Evolutionary conservation across 768 basidiomycete genomes (phyloP).

Genomic region (Termitomyces sp.): DNA sequence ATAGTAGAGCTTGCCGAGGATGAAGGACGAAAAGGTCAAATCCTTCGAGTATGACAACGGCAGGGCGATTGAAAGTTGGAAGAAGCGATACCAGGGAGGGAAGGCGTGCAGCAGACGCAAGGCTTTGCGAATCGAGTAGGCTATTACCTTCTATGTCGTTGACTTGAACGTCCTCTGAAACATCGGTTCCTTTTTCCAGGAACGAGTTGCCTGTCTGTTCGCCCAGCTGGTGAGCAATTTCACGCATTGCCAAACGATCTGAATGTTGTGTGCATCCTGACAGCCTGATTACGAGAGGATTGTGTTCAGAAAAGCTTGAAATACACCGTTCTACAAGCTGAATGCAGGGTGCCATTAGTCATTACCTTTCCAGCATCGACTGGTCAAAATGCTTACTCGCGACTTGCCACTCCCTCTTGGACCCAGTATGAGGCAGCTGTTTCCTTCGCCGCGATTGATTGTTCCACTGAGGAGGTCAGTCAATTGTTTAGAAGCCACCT

Average conservation of each 20-base stretch:
- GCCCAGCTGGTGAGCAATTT: constrained; percentile 82
- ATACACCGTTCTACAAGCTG: constrained; percentile 64
- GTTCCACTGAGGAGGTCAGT: constrained; percentile 67
- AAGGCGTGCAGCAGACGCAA: constrained; percentile 49
- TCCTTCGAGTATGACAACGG: constrained; percentile 80
- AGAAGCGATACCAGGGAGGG: constrained; percentile 72
- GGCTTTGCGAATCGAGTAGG: constrained; percentile 41
- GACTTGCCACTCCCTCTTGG: constrained; percentile 87
- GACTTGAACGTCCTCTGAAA: constrained; percentile 22
- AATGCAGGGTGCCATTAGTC: constrained; percentile 2
- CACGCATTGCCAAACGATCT: constrained; percentile 87
- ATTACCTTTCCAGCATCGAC: neutral
- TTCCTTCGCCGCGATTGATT: constrained; percentile 79
- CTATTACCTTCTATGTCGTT: constrained; percentile 25
- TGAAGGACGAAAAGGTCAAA: constrained; percentile 94
- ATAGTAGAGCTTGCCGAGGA: constrained; percentile 87
- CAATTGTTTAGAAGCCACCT: constrained; percentile 51
- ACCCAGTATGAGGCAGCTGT: constrained; percentile 86
- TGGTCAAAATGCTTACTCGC: constrained; percentile 37
- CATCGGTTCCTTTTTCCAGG: constrained; percentile 35
- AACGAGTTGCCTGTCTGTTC: constrained; percentile 68
- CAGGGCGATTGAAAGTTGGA: constrained; percentile 74
- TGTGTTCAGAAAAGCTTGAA: constrained; percentile 30
- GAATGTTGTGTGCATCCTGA: constrained; percentile 83
- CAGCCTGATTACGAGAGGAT: constrained; percentile 72